These are phyloP conservation scores for Pelargonium fulgidum DNA, from an alignment of 441 rosid species.

Conservation along the genomic window DNA sequence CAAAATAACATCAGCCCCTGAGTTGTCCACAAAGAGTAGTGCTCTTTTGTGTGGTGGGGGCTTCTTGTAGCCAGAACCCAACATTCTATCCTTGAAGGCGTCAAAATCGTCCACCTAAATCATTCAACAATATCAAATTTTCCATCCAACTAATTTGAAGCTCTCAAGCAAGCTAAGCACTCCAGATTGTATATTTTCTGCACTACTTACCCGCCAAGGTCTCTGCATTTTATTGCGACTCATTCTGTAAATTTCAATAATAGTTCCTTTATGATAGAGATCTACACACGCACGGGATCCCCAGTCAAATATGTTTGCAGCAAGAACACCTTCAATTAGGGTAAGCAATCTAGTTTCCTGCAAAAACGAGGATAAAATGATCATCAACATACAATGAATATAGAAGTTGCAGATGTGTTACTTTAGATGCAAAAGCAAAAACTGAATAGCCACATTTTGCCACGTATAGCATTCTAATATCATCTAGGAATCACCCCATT, in stretches of 20 bases:
- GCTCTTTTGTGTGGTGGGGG: slow-evolving; percentile 83
- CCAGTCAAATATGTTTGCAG: slow-evolving; percentile 99
- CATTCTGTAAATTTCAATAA: slow-evolving; percentile 97
- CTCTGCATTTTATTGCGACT: slow-evolving; percentile 97
- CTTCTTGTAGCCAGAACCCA: slow-evolving; percentile 55
- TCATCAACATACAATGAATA: neutral
- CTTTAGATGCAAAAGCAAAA: neutral
- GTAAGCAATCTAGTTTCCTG: slow-evolving; percentile 88
- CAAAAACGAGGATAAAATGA: slow-evolving; percentile 20
- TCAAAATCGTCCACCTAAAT: slow-evolving; percentile 92
- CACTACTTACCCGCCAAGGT: slow-evolving; percentile 80
- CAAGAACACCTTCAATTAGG: slow-evolving; percentile 90
- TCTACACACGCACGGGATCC: slow-evolving; percentile 99
- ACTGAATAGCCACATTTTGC: slow-evolving; percentile 3
- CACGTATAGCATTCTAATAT: neutral
- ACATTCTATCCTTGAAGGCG: slow-evolving; percentile 76
- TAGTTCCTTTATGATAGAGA: slow-evolving; percentile 93
- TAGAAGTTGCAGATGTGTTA: neutral
- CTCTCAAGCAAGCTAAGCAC: slow-evolving; percentile 6
- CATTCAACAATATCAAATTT: slow-evolving; percentile 15
- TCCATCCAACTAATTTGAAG: slow-evolving; percentile 5
- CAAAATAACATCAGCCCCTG: slow-evolving; percentile 89
- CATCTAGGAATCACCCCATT: neutral
- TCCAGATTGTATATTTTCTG: slow-evolving; percentile 4
- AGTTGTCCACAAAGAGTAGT: slow-evolving; percentile 91